These are phyloP conservation scores for Thielaviopsis populi DNA, from an alignment of 2,329 filamentous ascomycete species.

Conservation along the genomic window DNA sequence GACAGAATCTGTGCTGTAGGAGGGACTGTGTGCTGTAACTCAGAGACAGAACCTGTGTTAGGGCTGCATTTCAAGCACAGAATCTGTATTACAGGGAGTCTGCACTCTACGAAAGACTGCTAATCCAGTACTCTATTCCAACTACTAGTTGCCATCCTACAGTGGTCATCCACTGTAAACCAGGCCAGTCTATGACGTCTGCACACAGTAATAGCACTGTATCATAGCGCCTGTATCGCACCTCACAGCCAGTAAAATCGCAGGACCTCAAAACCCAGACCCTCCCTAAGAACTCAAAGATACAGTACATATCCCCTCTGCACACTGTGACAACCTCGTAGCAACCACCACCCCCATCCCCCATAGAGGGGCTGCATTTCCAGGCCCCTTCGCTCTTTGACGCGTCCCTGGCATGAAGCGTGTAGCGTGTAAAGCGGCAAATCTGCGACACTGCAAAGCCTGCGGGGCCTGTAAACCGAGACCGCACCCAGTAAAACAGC, in stretches of 20 bases:
- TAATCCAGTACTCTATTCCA: no score
- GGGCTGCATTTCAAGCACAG: no score
- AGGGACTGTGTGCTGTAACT: no score
- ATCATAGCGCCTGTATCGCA: neutral
- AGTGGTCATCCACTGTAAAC: no score
- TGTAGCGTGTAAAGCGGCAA: conserved; percentile 4
- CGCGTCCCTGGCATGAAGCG: neutral
- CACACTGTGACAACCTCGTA: conserved; percentile 10
- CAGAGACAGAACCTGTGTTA: no score
- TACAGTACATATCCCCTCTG: conserved; percentile 16
- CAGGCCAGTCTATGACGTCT: neutral
- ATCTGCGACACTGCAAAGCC: neutral
- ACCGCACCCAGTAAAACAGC: neutral
- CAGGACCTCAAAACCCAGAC: neutral
- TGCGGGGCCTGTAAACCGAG: neutral
- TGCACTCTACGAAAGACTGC: no score
- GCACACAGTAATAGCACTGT: neutral
- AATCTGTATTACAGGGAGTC: no score
- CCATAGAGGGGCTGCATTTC: conserved; percentile 6
- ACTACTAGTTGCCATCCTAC: no score
- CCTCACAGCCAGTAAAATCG: neutral
- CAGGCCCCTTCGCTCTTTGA: conserved; percentile 8
- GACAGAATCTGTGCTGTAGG: no score
- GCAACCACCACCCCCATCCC: conserved; percentile 11
- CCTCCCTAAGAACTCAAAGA: no score